phyloP scores from a whole-genome alignment of 305 asterid species.

The Withania somnifera region DNA sequence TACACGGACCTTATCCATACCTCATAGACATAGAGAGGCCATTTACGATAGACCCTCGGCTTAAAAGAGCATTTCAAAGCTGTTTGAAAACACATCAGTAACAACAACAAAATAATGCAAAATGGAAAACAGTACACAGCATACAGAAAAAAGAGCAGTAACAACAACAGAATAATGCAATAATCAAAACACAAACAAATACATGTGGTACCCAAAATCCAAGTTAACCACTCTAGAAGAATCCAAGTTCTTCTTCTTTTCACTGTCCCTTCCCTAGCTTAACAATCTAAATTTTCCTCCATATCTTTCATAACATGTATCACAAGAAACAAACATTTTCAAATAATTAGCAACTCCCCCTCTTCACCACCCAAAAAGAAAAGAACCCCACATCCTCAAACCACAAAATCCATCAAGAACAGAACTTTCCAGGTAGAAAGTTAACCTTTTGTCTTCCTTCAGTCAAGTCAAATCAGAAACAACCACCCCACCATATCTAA shows the following conservation, averaged over 20 bases:
- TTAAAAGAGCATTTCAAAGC: too few relatives aligned
- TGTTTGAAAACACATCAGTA: too few relatives aligned
- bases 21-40: too few relatives aligned
- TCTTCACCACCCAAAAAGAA: background rate
- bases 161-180: too few relatives aligned
- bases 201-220: background rate
- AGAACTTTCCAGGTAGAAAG: background rate
- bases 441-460: background rate
- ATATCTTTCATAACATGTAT: background rate
- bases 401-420: background rate
- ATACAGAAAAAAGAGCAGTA: too few relatives aligned
- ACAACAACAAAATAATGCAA: too few relatives aligned
- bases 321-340: background rate
- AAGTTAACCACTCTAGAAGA: background rate
- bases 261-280: background rate
- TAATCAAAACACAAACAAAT: too few relatives aligned
- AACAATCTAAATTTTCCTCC: background rate
- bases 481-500: background rate
- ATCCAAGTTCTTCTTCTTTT: background rate
- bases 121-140: too few relatives aligned
- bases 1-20: too few relatives aligned
- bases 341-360: background rate
- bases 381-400: background rate
- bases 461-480: background rate
- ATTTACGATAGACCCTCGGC: too few relatives aligned